Evolutionary conservation across 2,329 filamentous ascomycete species (phyloP), one percentile per base, ranked within the genome.

Genomic region (Talaromyces sp.): DNA sequence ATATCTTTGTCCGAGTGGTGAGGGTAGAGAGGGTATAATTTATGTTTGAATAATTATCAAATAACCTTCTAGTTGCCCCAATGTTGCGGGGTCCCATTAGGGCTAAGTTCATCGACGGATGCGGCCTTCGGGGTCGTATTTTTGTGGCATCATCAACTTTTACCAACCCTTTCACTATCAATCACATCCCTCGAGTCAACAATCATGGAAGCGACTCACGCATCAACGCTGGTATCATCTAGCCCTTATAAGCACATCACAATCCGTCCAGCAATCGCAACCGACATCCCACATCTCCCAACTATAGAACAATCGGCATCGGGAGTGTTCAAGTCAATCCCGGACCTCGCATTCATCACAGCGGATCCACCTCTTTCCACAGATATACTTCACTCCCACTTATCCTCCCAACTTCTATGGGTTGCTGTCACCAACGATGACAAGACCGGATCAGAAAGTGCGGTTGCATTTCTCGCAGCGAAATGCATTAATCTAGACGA

Each of bases 401-500:
- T 62, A 45, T 43, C 43, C 27, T 52, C 59, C 3, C 13, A 57
- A 1, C 31, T 37, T 19, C 3, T 65, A 16, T 65, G 64, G 64
- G 64, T 65, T 19, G 64, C 64, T 45, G 37, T 35, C n/a, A 45
- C 35, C 10, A 6, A 9, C 9, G 58, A 60, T 1, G 11, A 58
- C 10, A 19, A 31, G 7, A 52, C 52, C 27, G 35, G 43, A 2
- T 3, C 16, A 27, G 60, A 56, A 8, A 22, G 35, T n/a, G 43
- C 59, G 1, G 59, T 62, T 16, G 64, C 59, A 6, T 65, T 65
- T 8, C 24, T 65, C 24, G 64, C 59, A 16, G 59, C 64, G 48
- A 62, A 52, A 37, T 37, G 37, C 16, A 57, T 62, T 2, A 19
- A 35, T 35, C n/a, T 59, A n/a, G n/a, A 16, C 19, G 24, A 24